Evolutionary conservation across 306 rosid species (phyloP).

Genomic region (Medicago arabica): DNA sequence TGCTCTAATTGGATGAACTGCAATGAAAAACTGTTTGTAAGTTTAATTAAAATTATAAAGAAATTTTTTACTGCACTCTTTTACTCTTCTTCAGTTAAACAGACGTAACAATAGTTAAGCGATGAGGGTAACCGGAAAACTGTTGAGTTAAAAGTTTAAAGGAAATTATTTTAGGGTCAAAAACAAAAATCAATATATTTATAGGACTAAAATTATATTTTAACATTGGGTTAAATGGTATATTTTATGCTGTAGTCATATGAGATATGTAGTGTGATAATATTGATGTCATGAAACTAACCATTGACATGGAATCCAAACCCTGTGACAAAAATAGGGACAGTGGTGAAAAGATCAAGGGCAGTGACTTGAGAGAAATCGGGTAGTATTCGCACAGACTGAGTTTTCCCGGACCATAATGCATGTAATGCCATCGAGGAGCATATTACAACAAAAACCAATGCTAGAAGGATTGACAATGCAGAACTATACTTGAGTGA

Average conservation of each 20-base stretch:
- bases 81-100: no score
- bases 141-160: no score
- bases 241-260: no score
- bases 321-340: slow-evolving; percentile 62
- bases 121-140: no score
- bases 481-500: slow-evolving; percentile 70
- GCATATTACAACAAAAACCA: slow-evolving; percentile 59
- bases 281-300: slow-evolving; percentile 32
- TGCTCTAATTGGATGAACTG: slow-evolving; percentile 80
- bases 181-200: no score
- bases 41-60: no score
- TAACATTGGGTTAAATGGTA: no score
- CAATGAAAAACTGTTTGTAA: slow-evolving; percentile 7
- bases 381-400: slow-evolving; percentile 50
- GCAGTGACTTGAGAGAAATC: slow-evolving; percentile 58
- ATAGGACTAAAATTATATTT: no score
- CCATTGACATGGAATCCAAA: slow-evolving; percentile 69
- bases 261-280: not conserved
- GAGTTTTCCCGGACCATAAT: slow-evolving; percentile 52
- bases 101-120: no score
- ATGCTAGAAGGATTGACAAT: slow-evolving; percentile 57
- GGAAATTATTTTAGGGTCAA: no score
- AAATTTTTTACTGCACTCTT: no score
- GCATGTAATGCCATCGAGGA: slow-evolving; percentile 67
- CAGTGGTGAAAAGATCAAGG: slow-evolving; percentile 62